phyloP scores from a whole-genome alignment of 164 flowering plant species.

The Pachysandra terminalis region DNA sequence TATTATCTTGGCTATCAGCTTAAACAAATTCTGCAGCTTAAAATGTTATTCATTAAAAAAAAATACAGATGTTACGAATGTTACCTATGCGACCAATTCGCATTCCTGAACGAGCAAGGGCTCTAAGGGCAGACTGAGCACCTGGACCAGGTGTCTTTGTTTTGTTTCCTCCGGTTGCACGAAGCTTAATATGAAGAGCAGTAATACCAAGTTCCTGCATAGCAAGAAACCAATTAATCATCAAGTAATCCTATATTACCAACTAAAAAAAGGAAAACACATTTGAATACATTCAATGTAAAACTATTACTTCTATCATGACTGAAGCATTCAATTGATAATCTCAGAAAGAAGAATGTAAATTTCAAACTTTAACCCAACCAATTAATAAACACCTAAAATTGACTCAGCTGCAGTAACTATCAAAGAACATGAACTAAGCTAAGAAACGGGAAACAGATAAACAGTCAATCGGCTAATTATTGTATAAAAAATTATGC shows the following conservation, averaged over 20 bases:
- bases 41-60: no score
- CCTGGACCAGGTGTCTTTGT: conserved; percentile 85
- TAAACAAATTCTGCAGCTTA: no score
- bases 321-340: no score
- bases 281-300: no score
- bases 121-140: conserved; percentile 73
- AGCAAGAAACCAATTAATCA: neutral
- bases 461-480: neutral
- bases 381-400: no score
- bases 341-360: no score
- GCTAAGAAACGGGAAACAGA: neutral
- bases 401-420: no score
- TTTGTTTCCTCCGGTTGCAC: conserved; percentile 83
- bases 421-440: neutral
- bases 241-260: neutral
- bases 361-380: no score
- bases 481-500: no score
- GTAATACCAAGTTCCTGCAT: conserved; percentile 64
- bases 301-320: no score
- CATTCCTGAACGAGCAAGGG: conserved; percentile 70
- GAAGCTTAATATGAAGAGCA: conserved; percentile 69
- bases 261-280: neutral
- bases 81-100: conserved; percentile 65
- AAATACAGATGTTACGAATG: no score
- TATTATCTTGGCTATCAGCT: no score